A percentile compares a stretch with the other conserved stretches of the same genome.
phyloP scores from a whole-genome alignment of 768 basidiomycete genomes.

The Mycena galopus region DNA sequence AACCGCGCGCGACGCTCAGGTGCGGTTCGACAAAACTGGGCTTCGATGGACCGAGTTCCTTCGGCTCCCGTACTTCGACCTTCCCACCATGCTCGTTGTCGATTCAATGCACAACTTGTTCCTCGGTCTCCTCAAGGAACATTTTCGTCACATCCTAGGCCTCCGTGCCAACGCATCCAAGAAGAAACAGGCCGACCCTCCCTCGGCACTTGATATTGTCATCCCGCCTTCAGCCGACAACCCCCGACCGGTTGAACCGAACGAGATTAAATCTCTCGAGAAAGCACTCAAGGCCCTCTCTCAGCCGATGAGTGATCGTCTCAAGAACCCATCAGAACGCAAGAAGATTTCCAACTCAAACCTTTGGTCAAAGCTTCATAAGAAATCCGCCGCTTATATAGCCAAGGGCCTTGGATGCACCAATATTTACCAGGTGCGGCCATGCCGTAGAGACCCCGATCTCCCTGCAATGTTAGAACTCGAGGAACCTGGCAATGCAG shows the following conservation, averaged over 20 bases:
- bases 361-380: not conserved
- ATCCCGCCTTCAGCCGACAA: not conserved
- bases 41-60: conserved; percentile 7
- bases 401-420: not conserved
- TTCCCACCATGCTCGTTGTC: not conserved
- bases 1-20: not conserved
- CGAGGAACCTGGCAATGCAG: no score
- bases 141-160: conserved; percentile 5
- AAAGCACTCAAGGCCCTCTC: not conserved
- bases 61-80: conserved; percentile 8
- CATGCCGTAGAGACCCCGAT: no score
- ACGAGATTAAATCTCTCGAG: not conserved
- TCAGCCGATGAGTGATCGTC: not conserved
- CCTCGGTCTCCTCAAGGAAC: conserved; percentile 7
- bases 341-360: not conserved
- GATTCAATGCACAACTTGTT: conserved; percentile 20
- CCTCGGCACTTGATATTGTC: no score
- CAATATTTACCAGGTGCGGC: not conserved
- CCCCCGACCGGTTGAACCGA: not conserved
- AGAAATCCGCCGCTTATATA: not conserved
- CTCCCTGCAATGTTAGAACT: no score
- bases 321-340: not conserved
- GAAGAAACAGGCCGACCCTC: no score
- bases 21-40: not conserved
- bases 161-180: not conserved